Base-by-base conservation (phyloP, 352 stramenopile species). In the Phytophthora tubulina region DNA sequence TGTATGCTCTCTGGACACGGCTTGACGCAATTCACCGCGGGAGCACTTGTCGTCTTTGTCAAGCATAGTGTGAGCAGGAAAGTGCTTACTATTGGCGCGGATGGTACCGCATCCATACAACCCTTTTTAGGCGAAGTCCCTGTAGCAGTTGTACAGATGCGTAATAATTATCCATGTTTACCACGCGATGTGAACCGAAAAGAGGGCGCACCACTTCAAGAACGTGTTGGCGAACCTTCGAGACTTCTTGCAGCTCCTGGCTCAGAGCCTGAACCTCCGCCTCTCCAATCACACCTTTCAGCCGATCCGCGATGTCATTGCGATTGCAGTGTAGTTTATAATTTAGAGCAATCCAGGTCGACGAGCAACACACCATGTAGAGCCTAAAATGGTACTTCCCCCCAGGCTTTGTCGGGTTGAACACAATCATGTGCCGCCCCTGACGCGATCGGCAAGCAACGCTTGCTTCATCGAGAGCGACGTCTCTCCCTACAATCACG, bases 311-410 rank as follows among this genome's bases (percentile, higher is more conserved):
- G 31, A 58, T 44, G 5, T 33, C 51, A 35, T n/a, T 35, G 15
- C 35, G 8, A 13, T 58, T 58, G 35, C 14, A 45, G 51, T 58
- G 35, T 15, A 46, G 35, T 10, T 9, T 31, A 58, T 58, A 35
- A 48, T 58, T 48, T 3, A 46, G 51, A 6, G 51, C 21, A 13
- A 58, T 46, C n/a, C 51, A 58, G 13, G 33, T 48, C 27, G 51
- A 33, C 5, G 51, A 32, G n/a, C 51, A 58, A 27, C 32, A 58
- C 6, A 58, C 51, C 51, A 58, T 46, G 51, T 46, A 58, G 13
- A 58, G 17, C 51, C 35, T 32, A 15, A 58, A 58, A 5, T 46
- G 51, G 30, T 58, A 58, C 51, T 58, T 58, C 4, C 51, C 51
- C 10, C 10, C 39, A 2, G 51, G 51, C 35, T 58, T 58, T 10